Percentiles rank a stretch among this genome's conserved stretches.
phyloP scores from a whole-genome alignment of 176 grass and related monocot genomes.

The Melocanna baccifera region DNA sequence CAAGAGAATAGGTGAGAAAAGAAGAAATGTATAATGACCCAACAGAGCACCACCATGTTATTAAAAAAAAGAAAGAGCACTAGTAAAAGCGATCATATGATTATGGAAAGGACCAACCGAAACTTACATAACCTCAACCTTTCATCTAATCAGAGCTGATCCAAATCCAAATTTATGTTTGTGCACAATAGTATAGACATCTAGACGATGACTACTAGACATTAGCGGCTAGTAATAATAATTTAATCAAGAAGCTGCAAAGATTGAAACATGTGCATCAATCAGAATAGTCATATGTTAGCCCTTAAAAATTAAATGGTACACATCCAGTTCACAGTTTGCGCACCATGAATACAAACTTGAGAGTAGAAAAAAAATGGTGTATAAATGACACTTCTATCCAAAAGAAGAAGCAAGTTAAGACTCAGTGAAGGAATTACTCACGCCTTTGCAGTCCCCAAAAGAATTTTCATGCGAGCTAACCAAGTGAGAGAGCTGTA shows the following conservation, averaged over 20 bases:
- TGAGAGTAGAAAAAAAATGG: background rate
- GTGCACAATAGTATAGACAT: background rate
- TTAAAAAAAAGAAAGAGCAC: background rate
- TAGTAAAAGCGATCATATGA: background rate
- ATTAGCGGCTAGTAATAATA: background rate
- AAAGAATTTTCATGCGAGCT: constrained; percentile 88
- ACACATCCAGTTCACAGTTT: background rate
- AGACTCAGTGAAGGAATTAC: constrained; percentile 34
- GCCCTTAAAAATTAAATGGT: constrained; percentile 9
- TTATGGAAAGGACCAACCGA: background rate
- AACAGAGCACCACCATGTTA: background rate
- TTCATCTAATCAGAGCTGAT: constrained; percentile 1
- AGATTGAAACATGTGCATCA: constrained; percentile 14
- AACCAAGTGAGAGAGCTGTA: constrained; percentile 90
- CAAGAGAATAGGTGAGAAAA: background rate
- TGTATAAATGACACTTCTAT: background rate
- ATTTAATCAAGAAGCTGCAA: background rate
- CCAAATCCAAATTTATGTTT: constrained; percentile 8
- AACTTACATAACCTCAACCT: background rate
- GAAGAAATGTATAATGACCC: background rate
- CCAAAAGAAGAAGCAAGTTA: constrained; percentile 17
- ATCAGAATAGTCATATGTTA: constrained; percentile 2
- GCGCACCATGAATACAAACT: background rate
- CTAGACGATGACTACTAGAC: background rate
- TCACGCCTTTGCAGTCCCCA: constrained; percentile 96